Base-by-base conservation (phyloP, 2,329 filamentous ascomycete genomes). In the Exophiala bonariae region DNA sequence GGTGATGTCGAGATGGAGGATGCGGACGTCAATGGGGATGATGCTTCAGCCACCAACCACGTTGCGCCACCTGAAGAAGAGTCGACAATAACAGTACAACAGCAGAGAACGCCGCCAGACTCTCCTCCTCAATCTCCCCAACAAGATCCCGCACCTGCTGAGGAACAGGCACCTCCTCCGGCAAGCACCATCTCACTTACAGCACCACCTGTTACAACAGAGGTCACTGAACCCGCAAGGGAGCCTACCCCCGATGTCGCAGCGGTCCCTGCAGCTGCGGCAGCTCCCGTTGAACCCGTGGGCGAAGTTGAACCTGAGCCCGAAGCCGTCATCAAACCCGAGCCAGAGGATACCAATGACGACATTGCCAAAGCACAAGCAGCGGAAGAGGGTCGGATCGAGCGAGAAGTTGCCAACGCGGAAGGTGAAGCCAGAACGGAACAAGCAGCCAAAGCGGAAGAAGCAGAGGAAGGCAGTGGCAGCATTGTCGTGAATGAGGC, bases 1-100 rank as follows among this genome's bases (percentile, higher is more conserved):
- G 49, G 45, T 18, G 62, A 63, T 19, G 50, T 61, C 11, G 66
- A 66, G 41, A 72, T 71, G 66, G 63, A 65, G 17, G 71, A 75
- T 44, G 65, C 57, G 17, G 67, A 64, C 17, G 65, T 68, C 10
- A 65, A 67, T 22, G 65, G 65, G 18, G 59, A 61, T 3, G 58
- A 64, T 13, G 61, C 59, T 34, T 47, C 60, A 4, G 67, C 69
- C 45, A 52, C 59, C 3, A 63, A 63, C 20, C 64, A 66, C 28
- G 59, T 43, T 50, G 7, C 57, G 59, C 28, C 47, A 54, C 45
- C 44, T 49, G 31, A 57, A 57, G 26, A 50, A 55, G 50, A 40
- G 42, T 26, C 50, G 13, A 51, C 50, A 28, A 47, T 46, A 42
- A 36, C 46, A 40, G 39, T 41, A 44, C 28, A 51, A 26, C 60